Conservation (phyloP, 2,329 filamentous ascomycete genomes). For the Cladosporium phlei region DNA sequence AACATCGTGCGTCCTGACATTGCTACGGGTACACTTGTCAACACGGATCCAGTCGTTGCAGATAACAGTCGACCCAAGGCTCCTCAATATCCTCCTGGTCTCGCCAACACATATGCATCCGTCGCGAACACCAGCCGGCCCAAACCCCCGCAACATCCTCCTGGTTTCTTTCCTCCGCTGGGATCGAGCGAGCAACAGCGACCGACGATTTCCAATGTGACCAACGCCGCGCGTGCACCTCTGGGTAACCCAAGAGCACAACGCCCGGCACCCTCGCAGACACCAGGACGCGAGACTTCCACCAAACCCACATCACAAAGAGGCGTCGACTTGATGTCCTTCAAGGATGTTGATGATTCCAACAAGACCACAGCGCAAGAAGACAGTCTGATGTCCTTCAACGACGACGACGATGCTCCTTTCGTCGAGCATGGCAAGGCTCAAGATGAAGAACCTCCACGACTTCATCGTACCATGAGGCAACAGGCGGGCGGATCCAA, state of each 20-base stretch:
- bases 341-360: too few species aligned
- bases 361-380: too few species aligned
- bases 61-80: background rate
- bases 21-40: constrained; percentile 11
- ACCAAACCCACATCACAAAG: too few species aligned
- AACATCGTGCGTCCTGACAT: constrained; percentile 7
- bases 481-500: constrained; percentile 10
- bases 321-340: too few species aligned
- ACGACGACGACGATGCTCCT: background rate
- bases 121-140: too few species aligned
- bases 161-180: constrained; percentile 6
- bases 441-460: background rate
- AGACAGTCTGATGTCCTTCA: background rate
- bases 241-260: too few species aligned
- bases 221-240: too few species aligned
- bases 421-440: constrained; percentile 1
- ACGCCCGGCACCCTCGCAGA: too few species aligned
- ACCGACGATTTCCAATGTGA: too few species aligned
- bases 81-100: background rate
- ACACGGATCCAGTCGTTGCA: background rate
- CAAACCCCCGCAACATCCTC: background rate
- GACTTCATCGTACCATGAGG: constrained; percentile 1
- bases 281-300: too few species aligned
- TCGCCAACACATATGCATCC: too few species aligned
- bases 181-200: background rate